Conservation (phyloP, 306 rosid species). For the Rosa lucieae region DNA sequence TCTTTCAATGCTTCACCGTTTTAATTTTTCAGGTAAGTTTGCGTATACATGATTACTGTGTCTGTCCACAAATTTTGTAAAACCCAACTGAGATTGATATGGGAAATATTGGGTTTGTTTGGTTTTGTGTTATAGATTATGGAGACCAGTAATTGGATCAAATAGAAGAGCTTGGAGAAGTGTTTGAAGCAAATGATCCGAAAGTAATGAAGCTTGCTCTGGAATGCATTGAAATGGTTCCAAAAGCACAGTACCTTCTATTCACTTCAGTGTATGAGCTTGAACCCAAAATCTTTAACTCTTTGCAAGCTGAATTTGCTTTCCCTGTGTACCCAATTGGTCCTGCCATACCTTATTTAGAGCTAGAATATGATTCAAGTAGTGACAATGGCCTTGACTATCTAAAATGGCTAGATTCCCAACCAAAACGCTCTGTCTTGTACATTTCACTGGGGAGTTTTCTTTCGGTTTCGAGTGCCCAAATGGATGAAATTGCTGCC, state of each 20-base stretch:
- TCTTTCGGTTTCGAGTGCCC: conserved; percentile 42
- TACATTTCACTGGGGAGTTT: conserved; percentile 67
- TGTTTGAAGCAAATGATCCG: conserved; percentile 29
- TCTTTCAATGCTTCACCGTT: conserved; percentile 34
- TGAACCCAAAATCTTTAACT: conserved; percentile 36
- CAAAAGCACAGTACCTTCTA: conserved; percentile 42
- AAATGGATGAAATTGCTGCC: conserved; percentile 46
- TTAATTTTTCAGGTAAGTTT: conserved; percentile 29
- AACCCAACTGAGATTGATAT: not conserved
- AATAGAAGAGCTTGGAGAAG: conserved; percentile 32
- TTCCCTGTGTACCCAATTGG: conserved; percentile 52
- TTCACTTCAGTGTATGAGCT: conserved; percentile 49
- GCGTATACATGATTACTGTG: not conserved
- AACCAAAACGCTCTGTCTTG: conserved; percentile 48
- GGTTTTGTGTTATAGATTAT: not conserved
- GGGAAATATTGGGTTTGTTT: conserved; percentile 1
- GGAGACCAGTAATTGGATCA: conserved; percentile 29
- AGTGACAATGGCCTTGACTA: conserved; percentile 23
- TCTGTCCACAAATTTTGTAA: not conserved
- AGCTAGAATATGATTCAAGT: conserved; percentile 11
- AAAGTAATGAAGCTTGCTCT: conserved; percentile 34
- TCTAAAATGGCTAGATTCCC: conserved; percentile 52
- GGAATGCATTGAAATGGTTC: conserved; percentile 32
- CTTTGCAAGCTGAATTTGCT: conserved; percentile 33
- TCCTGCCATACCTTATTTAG: conserved; percentile 53